Base-by-base conservation (phyloP, 2,329 filamentous ascomycete species). In the Phyllosticta citriasiana region DNA sequence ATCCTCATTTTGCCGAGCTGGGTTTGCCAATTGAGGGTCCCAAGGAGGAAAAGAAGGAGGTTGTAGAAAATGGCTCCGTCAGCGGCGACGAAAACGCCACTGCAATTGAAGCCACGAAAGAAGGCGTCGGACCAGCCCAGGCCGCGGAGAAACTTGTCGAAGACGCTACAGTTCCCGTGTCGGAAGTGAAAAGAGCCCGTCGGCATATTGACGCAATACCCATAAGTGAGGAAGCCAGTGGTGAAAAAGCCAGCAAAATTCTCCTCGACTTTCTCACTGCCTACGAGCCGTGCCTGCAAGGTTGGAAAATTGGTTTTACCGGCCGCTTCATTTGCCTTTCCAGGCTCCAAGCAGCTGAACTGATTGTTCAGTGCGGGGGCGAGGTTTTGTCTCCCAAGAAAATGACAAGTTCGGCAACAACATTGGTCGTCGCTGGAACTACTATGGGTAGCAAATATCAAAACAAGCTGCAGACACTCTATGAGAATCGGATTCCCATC, bases 1-100 rank as follows among this genome's bases (percentile, higher is more conserved):
- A 83, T 6, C 91, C 91, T 0, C 79, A 81, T 16, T 81, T 84
- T 66, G 85, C 83, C 3, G 91, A 95, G 69, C 77, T 86, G 4
- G 79, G 85, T 53, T 68, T 82, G 25, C 86, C 55, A 14, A 35
- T 61, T 10, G 35, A 62, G 9, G 61, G 53, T 24, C 14, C 26
- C 24, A n/a, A 27, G 14, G 50, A 35, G 14, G 53, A 61, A 65
- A 66, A 14, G 66, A 67, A 2, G 63, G 58, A 56, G 14, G 51
- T 19, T 2, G 26, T 26, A 9, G 58, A 14, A 30, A 47, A 55
- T 27, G 58, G 33, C 8, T 22, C 16, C 5, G 55, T 52, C 1
- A 53, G 30, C 2, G 35, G 14, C 35, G 12, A n/a, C 10, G 14
- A n/a, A 14, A n/a, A 12, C 12, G 35, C n/a, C 35, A 47, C 6